These are phyloP conservation scores for Helicostylum pulchrum DNA, from an alignment of 192 early-diverging fungal species.

Conservation along the genomic window DNA sequence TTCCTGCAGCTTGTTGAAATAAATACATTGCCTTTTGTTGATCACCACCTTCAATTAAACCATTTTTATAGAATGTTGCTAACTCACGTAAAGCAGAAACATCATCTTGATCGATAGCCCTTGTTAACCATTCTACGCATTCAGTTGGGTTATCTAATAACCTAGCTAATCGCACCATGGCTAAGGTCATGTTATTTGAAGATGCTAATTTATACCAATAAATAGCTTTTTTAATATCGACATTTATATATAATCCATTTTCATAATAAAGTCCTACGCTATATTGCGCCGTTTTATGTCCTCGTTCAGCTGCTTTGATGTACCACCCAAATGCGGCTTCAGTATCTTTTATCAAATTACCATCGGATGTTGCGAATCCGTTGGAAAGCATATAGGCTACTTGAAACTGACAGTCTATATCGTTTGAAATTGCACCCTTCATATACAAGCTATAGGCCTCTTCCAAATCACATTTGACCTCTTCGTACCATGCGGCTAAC, in stretches of 20 bases:
- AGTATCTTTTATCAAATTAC: conserved; percentile 10
- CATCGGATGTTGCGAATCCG: conserved; percentile 16
- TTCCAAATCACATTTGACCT: conserved; percentile 12
- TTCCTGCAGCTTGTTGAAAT: conserved; percentile 35
- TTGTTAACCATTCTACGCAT: conserved; percentile 24
- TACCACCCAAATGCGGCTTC: conserved; percentile 39
- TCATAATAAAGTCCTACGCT: conserved; percentile 35
- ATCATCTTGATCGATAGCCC: conserved; percentile 33
- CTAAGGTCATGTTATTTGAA: conserved; percentile 15
- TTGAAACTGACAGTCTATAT: conserved; percentile 31
- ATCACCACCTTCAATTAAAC: conserved; percentile 9
- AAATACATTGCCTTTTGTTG: conserved; percentile 20
- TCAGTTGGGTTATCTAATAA: not conserved
- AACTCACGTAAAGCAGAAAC: conserved; percentile 30
- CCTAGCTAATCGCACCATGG: conserved; percentile 22
- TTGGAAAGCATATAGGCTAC: conserved; percentile 35
- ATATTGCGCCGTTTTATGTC: conserved; percentile 28
- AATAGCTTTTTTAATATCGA: conserved; percentile 31
- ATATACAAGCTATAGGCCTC: conserved; percentile 29
- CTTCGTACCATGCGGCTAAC: conserved; percentile 24
- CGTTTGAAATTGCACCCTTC: conserved; percentile 16
- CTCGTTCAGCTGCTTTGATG: conserved; percentile 26
- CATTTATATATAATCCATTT: conserved; percentile 24
- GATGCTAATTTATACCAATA: conserved; percentile 27
- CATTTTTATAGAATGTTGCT: conserved; percentile 32